phyloP scores from a whole-genome alignment of 2,329 filamentous ascomycete species.

The Fusarium lateritium region DNA sequence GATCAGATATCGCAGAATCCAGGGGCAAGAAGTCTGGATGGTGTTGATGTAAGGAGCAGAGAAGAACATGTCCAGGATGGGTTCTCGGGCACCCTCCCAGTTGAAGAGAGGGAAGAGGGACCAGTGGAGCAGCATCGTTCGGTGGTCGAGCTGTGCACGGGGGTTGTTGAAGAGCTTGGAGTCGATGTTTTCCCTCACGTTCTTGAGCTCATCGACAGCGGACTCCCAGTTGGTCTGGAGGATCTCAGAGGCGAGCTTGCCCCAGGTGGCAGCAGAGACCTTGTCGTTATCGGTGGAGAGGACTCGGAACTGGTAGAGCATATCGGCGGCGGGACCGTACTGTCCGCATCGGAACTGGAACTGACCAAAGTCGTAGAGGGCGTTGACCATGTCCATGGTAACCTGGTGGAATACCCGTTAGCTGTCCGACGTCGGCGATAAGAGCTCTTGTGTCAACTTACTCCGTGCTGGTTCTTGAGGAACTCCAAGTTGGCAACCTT shows the following conservation, averaged over 20 bases:
- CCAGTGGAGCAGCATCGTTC: conserved; percentile 99
- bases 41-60: conserved; percentile 98
- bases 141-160: conserved; percentile 93
- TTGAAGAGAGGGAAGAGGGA: conserved; percentile 99
- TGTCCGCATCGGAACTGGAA: conserved; percentile 99
- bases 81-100: conserved; percentile 90
- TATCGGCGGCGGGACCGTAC: conserved; percentile 89
- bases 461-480: conserved; percentile 95
- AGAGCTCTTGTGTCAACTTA: conserved; percentile 61
- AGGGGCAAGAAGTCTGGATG: conserved; percentile 97
- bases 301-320: conserved; percentile 98
- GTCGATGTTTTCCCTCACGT: conserved; percentile 93
- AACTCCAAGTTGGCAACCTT: conserved; percentile 99
- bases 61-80: conserved; percentile 96
- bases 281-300: conserved; percentile 99
- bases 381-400: conserved; percentile 95
- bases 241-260: conserved; percentile 97
- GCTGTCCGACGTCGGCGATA: conserved; percentile 17
- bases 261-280: conserved; percentile 95
- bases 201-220: conserved; percentile 90
- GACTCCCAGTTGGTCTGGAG: conserved; percentile 95
- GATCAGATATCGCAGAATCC: conserved; percentile 94
- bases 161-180: conserved; percentile 96
- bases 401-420: conserved; percentile 65
- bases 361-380: conserved; percentile 94